Percentiles rank a stretch among this genome's conserved stretches.
Evolutionary conservation across 140 eudicot species (phyloP).

Genomic region (Flaveria floridana): DNA sequence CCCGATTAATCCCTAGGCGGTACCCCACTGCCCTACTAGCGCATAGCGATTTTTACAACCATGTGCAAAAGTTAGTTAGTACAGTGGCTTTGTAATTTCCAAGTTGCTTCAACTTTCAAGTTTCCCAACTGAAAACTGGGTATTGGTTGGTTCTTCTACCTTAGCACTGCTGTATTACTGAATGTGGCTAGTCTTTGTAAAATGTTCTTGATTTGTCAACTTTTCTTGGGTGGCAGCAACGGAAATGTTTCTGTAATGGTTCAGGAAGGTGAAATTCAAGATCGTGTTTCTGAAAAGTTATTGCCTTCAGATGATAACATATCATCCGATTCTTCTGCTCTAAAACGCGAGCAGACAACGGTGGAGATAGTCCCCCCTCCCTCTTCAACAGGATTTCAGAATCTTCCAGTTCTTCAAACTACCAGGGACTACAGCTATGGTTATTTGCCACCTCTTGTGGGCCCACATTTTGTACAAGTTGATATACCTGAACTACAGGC

Average conservation of each 20-base stretch:
- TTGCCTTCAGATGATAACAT: constrained; percentile 30
- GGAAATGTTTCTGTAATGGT: constrained; percentile 32
- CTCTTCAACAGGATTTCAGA: constrained; percentile 39
- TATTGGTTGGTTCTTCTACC: not conserved
- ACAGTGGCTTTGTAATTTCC: not conserved
- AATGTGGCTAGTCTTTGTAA: not conserved
- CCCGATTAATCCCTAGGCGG: too few relatives aligned
- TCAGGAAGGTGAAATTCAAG: constrained; percentile 37
- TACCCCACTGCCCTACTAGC: too few relatives aligned
- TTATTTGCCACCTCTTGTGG: constrained; percentile 47
- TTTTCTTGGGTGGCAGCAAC: constrained; percentile 38
- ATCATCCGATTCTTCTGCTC: constrained; percentile 37
- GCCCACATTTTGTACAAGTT: constrained; percentile 44
- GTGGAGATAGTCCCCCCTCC: constrained; percentile 38
- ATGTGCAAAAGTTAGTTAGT: not conserved
- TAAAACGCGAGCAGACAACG: constrained; percentile 42
- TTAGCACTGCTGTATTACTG: not conserved
- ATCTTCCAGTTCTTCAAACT: constrained; percentile 43
- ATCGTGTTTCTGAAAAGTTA: constrained; percentile 28
- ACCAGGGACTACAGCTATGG: constrained; percentile 46
- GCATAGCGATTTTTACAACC: too few relatives aligned
- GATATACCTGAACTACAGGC: constrained; percentile 61
- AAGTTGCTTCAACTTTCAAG: not conserved
- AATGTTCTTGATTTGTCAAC: not conserved
- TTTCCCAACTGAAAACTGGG: not conserved